Evolutionary conservation across 306 rosid genomes (phyloP).

Genomic region (Sicyos baderoa): DNA sequence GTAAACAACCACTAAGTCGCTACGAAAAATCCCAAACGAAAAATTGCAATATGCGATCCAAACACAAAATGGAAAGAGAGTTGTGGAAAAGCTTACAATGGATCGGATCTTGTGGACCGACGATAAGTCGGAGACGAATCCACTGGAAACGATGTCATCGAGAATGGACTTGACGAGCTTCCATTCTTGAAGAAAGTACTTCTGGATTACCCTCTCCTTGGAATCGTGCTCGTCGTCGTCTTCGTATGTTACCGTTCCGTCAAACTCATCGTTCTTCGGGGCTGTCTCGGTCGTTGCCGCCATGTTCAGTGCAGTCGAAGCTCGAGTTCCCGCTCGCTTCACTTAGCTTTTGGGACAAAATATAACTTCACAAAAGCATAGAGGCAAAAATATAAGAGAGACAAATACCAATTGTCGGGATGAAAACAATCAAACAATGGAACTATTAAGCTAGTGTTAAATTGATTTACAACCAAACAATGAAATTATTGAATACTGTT

Average conservation of each 20-base stretch:
- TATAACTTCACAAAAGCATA: not conserved
- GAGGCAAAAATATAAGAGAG: not conserved
- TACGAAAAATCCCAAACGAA: not conserved
- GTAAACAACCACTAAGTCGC: not conserved
- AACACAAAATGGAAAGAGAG: constrained; percentile 15
- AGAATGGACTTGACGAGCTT: constrained; percentile 62
- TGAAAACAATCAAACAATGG: too few species aligned
- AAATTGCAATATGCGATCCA: not conserved
- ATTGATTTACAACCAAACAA: too few species aligned
- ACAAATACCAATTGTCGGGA: too few species aligned
- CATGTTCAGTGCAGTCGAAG: constrained; percentile 8
- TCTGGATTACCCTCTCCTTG: constrained; percentile 70
- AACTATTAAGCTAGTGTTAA: too few species aligned
- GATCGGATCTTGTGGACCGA: constrained; percentile 73
- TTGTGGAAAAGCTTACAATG: constrained; percentile 44
- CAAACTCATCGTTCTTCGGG: constrained; percentile 24
- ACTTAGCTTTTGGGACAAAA: constrained; percentile 5
- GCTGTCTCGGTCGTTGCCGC: constrained; percentile 22
- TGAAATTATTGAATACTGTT: too few species aligned
- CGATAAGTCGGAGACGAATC: constrained; percentile 50
- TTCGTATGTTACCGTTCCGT: constrained; percentile 21
- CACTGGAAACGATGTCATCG: constrained; percentile 57
- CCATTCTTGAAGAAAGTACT: constrained; percentile 94
- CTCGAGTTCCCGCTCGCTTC: constrained; percentile 16
- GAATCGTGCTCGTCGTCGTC: constrained; percentile 73